Base-by-base conservation (phyloP, 441 rosid species). In the Rhodomyrtus psidioides region DNA sequence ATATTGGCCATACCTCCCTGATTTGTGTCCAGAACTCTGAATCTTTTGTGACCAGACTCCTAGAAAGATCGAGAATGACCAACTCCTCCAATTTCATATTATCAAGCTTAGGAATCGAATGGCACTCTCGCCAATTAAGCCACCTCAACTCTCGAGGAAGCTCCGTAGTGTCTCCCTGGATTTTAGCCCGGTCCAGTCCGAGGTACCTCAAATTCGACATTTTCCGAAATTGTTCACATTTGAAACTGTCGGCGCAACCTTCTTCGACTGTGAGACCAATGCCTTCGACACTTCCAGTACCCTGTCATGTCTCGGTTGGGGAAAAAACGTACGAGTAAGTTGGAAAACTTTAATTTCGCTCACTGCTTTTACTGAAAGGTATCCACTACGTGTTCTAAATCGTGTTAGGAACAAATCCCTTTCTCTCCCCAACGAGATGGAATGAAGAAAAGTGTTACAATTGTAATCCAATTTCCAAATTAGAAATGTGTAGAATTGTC, bases 151-250 rank as follows among this genome's bases (percentile, higher is more conserved):
- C 1, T 58, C 3, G 30, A n/a, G 1, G 30, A 58, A 58, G 30
- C 2, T 13, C 13, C 4, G 2, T 3, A 12, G 7, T 1, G 0
- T 5, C 0, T 58, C 65, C 9, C 65, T 2, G 0, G 2, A 57
- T 57, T 2, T 26, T 12, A 57, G 16, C 62, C 28, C 16, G 2
- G 1, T 26, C 62, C 30, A 57, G 62, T 26, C 30, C n/a, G 9
- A 57, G 62, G 16, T 57, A 57, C 62, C 62, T 57, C 62, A 57
- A 57, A 0, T 26, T 57, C 16, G 3, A 57, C 1, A 2, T 26
- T 26, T 57, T 12, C 1, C 3, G 0, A 57, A 57, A 1, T 57
- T 26, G 0, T 26, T 26, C 30, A 12, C 62, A 57, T 57, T 0
- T 26, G 2, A 57, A 57, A 12, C 16, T 0, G 62, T 0, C 4